These are phyloP conservation scores for Aspergillus transmontanensis DNA, from an alignment of 2,329 filamentous ascomycete genomes.

Conservation along the genomic window DNA sequence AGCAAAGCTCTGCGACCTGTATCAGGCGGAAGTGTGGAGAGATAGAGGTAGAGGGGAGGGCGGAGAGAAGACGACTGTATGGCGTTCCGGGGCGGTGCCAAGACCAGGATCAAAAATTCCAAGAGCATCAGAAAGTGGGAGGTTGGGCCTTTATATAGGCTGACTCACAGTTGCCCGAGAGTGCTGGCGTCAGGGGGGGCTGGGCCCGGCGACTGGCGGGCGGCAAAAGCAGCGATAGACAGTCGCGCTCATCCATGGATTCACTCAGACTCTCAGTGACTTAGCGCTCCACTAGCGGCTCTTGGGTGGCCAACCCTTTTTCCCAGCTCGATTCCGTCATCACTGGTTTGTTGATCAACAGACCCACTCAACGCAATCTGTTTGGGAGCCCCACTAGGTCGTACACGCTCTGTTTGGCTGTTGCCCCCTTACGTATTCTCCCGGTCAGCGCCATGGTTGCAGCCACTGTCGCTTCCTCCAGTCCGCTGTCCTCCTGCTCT, in stretches of 20 bases:
- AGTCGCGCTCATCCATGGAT: constrained; percentile 33
- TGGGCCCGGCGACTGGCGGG: constrained; percentile 34
- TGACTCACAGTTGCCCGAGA: constrained; percentile 33
- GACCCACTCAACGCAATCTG: constrained; percentile 17
- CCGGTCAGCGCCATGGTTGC: constrained; percentile 30
- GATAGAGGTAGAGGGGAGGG: constrained; percentile 27
- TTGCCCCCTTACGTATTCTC: constrained; percentile 23
- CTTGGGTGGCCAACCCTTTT: constrained; percentile 20
- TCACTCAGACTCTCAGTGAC: constrained; percentile 10
- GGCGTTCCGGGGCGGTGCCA: constrained; percentile 42
- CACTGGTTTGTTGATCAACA: constrained; percentile 23
- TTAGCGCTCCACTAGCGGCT: constrained; percentile 30
- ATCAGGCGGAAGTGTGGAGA: constrained; percentile 18
- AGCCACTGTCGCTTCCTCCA: constrained; percentile 28
- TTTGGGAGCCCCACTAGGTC: constrained; percentile 19
- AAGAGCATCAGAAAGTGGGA: constrained; percentile 36
- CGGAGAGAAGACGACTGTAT: constrained; percentile 31
- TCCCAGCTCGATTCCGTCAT: constrained; percentile 23
- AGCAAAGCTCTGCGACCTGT: constrained; percentile 22
- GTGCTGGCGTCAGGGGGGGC: constrained; percentile 36
- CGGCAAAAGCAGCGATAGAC: constrained; percentile 40
- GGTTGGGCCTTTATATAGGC: constrained; percentile 45
- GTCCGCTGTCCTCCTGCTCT: constrained; percentile 33
- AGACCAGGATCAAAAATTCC: constrained; percentile 42
- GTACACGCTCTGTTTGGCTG: constrained; percentile 22